Evolutionary conservation across 1,284 basidiomycete species (phyloP).

Genomic region (Tylopilus sp.): DNA sequence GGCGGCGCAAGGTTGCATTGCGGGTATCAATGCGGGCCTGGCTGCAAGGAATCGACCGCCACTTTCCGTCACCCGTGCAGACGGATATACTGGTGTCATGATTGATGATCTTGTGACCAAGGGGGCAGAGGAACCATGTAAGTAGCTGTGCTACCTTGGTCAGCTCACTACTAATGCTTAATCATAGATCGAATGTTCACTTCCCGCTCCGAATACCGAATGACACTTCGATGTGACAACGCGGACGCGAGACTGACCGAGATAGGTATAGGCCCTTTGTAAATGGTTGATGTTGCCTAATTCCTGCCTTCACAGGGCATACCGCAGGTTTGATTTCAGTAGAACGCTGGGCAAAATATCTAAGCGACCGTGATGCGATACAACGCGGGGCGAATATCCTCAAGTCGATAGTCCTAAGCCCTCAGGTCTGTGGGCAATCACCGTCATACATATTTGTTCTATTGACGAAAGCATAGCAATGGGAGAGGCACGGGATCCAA

Average conservation of each 20-base stretch:
- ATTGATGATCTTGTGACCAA: slow-evolving; percentile 85
- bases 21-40: slow-evolving; percentile 83
- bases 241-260: slow-evolving; percentile 78
- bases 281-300: background rate
- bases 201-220: slow-evolving; percentile 82
- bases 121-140: slow-evolving; percentile 86
- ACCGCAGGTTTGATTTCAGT: slow-evolving; percentile 59
- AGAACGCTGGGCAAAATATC: slow-evolving; percentile 56
- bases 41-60: slow-evolving; percentile 52
- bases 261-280: slow-evolving; percentile 44
- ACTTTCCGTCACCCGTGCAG: slow-evolving; percentile 70
- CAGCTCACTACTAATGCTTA: slow-evolving; percentile 6
- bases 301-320: slow-evolving; percentile 38
- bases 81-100: slow-evolving; percentile 84
- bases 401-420: slow-evolving; percentile 46
- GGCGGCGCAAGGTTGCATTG: slow-evolving; percentile 79
- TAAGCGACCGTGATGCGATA: slow-evolving; percentile 47
- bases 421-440: slow-evolving; percentile 44
- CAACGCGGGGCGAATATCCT: slow-evolving; percentile 49
- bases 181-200: slow-evolving; percentile 86
- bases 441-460: background rate
- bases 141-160: slow-evolving; percentile 11
- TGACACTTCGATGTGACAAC: slow-evolving; percentile 84
- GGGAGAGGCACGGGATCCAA: slow-evolving; percentile 53
- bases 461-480: slow-evolving; percentile 40